Conservation (phyloP, 1,284 basidiomycete species). For the Amylostereum areolatum region DNA sequence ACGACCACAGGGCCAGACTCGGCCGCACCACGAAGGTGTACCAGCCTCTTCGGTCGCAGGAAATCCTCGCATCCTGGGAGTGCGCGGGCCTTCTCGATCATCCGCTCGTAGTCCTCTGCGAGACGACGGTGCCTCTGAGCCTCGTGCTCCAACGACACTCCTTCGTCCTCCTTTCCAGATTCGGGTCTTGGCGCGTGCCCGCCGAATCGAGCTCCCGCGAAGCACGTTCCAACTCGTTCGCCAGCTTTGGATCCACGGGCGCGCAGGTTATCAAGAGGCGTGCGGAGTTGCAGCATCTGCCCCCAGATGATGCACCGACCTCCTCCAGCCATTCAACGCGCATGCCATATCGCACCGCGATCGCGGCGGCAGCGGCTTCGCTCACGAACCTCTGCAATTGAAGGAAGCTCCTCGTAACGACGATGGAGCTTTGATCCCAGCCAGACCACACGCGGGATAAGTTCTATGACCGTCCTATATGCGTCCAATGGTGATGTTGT, state of each 20-base stretch:
- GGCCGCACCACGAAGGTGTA: neutral
- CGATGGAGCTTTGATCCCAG: no score
- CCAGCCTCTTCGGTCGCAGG: neutral
- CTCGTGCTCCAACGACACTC: neutral
- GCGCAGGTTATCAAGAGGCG: neutral
- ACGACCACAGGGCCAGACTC: neutral
- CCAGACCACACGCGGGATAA: no score
- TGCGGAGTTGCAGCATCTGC: neutral
- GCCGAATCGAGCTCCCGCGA: neutral
- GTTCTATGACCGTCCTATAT: no score
- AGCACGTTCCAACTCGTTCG: neutral
- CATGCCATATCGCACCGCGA: neutral
- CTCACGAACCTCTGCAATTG: no score
- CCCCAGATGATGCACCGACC: neutral
- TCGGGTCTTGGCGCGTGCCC: neutral
- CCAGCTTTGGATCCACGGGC: neutral
- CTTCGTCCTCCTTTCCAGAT: no score
- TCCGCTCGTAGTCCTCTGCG: neutral
- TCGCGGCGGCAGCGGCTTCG: neutral
- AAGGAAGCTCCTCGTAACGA: no score
- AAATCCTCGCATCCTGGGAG: neutral
- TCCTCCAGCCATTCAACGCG: neutral
- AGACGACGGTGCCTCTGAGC: neutral
- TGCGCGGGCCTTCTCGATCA: neutral
- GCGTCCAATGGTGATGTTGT: no score